Evolutionary conservation across 164 flowering plant species (phyloP).

Genomic region (Annona cherimola): DNA sequence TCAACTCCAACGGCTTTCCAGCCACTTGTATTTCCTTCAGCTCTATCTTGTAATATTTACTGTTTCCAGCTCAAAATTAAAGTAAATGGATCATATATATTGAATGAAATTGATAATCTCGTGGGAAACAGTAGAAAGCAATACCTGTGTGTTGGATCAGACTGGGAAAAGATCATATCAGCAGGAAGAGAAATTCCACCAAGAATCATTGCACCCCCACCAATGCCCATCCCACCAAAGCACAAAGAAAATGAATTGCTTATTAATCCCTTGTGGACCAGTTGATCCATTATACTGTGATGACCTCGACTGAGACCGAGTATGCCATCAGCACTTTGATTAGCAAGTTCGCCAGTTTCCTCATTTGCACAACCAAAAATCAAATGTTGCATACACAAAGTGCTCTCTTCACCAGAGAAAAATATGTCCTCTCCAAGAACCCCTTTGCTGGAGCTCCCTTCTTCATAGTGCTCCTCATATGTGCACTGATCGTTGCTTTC

Average conservation of each 20-base stretch:
- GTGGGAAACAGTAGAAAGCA: conserved; percentile 17
- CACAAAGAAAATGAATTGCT: conserved; percentile 93
- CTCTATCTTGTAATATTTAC: conserved; percentile 96
- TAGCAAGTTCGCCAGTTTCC: conserved; percentile 93
- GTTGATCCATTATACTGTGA: conserved; percentile 91
- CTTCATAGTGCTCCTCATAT: conserved; percentile 93
- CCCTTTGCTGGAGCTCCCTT: conserved; percentile 97
- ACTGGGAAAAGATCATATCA: conserved; percentile 70
- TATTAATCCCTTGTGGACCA: conserved; percentile 79
- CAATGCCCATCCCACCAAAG: conserved; percentile 96
- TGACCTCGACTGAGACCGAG: conserved; percentile 97
- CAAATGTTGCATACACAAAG: conserved; percentile 80
- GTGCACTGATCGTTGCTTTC: conserved; percentile 50
- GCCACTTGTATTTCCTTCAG: conserved; percentile 92
- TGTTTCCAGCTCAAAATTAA: conserved; percentile 98
- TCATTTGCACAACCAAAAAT: conserved; percentile 91
- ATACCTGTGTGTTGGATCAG: conserved; percentile 89
- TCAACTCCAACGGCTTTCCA: conserved; percentile 64
- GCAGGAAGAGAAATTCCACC: conserved; percentile 71
- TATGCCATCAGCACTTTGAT: conserved; percentile 97
- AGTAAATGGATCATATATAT: conserved; percentile 91
- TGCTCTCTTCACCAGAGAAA: conserved; percentile 80
- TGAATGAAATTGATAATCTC: conserved; percentile 31
- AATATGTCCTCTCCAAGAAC: conserved; percentile 84
- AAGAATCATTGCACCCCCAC: conserved; percentile 98